Base-by-base conservation (phyloP, 352 stramenopile genomes). In the Globisporangium echinulatum region DNA sequence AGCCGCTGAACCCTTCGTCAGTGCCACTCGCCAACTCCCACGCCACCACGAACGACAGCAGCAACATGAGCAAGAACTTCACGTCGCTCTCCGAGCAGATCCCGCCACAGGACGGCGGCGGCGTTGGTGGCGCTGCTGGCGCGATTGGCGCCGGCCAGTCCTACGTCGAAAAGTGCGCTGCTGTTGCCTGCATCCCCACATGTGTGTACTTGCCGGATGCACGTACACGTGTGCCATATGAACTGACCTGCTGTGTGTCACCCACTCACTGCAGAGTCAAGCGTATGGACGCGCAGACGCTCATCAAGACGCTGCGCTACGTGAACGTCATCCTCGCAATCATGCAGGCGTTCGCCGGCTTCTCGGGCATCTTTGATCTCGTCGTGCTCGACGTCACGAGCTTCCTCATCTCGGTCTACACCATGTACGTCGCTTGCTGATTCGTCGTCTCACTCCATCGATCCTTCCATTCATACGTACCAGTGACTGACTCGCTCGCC, bases 351-450 rank as follows among this genome's bases (percentile, higher is more conserved):
- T 75, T 94, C 58, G 80, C 83, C 14, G 85, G 85, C 25, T 93
- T 94, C 67, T 62, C 91, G 52, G 85, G 85, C 17, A 79, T 94
- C 49, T 94, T 94, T 60, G 84, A 94, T 62, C 71, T 94, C 63
- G 77, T 89, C 52, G 72, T 81, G 66, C 79, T 94, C 59, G 83
- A 94, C 64, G 74, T 94, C 67, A 94, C 85, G 61, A 90, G 77
- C 68, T 94, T 94, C 58, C 65, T 94, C 59, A 92, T 94, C 60
- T 90, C 83, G 10, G 68, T 90, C 63, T 94, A 94, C 69, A 77
- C 83, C 67, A 88, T 94, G 85, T 94, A 77, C 56, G 77, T 63
- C 33, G 8, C 43, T 49, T 13, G 15, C 13, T 15, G 14, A 14
- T 17, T 4, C 10, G 10, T 49, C 40, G 40, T 44, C 40, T 13